These are phyloP conservation scores for Neurospora sp. DNA, from an alignment of 495 filamentous ascomycete genomes.

Conservation along the genomic window DNA sequence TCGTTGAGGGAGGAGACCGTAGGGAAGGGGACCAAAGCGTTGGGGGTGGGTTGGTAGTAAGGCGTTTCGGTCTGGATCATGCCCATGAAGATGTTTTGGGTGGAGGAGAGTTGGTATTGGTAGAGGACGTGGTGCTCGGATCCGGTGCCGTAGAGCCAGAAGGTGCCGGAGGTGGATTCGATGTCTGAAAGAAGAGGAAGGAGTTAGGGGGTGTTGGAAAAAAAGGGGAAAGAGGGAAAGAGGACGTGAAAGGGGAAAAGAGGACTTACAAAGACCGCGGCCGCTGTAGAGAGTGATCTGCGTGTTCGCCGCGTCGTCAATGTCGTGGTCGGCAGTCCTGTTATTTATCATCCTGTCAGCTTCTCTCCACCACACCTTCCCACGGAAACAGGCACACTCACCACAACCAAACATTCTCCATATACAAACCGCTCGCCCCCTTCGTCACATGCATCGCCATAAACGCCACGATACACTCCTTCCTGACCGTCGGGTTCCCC, in stretches of 20 bases:
- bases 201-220: neutral
- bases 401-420: slow-evolving; percentile 90
- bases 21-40: slow-evolving; percentile 49
- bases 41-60: slow-evolving; percentile 55
- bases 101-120: slow-evolving; percentile 68
- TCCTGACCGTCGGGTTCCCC: slow-evolving; percentile 36
- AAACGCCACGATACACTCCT: slow-evolving; percentile 60
- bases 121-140: slow-evolving; percentile 72
- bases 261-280: slow-evolving; percentile 44
- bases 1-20: slow-evolving; percentile 37
- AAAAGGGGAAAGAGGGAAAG: neutral
- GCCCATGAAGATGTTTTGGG: slow-evolving; percentile 60
- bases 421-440: slow-evolving; percentile 53
- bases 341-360: neutral
- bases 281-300: slow-evolving; percentile 66
- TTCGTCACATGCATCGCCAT: slow-evolving; percentile 72
- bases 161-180: slow-evolving; percentile 42
- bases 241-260: neutral
- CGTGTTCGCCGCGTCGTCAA: slow-evolving; percentile 54
- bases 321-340: slow-evolving; percentile 76
- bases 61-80: slow-evolving; percentile 81
- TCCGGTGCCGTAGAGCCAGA: slow-evolving; percentile 57
- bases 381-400: neutral
- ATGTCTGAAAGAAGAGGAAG: slow-evolving; percentile 21
- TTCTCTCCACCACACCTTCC: neutral